Percentiles rank a stretch among this genome's conserved stretches.
Conservation (phyloP, 2,329 filamentous ascomycete genomes). For the Furcasterigmium furcatum region DNA sequence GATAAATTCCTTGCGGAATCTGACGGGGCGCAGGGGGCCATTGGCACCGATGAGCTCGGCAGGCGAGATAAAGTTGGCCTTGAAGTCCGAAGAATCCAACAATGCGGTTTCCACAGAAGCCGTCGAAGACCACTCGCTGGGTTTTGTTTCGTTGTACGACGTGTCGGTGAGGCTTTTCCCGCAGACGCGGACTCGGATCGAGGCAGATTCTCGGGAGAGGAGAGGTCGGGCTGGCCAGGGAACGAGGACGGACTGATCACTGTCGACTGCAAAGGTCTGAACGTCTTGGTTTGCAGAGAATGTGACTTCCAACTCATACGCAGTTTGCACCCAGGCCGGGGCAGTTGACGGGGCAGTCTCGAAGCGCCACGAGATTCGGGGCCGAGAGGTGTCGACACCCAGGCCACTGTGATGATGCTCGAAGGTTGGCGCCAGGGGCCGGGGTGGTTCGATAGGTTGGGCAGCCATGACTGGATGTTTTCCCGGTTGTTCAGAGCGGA, state of each 20-base stretch:
- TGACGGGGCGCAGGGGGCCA: too few relatives aligned
- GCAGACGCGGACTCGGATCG: conserved; percentile 21
- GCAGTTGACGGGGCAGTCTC: not conserved
- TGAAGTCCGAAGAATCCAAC: too few relatives aligned
- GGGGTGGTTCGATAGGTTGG: too few relatives aligned
- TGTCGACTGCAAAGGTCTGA: too few relatives aligned
- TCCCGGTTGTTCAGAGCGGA: too few relatives aligned
- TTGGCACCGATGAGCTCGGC: not conserved
- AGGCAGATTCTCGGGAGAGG: conserved; percentile 18
- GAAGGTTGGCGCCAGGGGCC: conserved; percentile 7
- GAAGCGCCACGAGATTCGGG: conserved; percentile 14
- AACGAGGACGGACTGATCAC: conserved; percentile 4
- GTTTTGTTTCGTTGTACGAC: not conserved
- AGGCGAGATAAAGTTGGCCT: conserved; percentile 2
- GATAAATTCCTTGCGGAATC: conserved; percentile 4
- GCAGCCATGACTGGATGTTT: too few relatives aligned
- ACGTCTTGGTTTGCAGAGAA: too few relatives aligned
- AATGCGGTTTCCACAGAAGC: too few relatives aligned
- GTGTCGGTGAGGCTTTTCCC: conserved; percentile 13
- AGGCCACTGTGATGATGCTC: conserved; percentile 12
- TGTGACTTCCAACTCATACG: conserved; percentile 12
- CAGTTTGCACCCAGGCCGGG: conserved; percentile 10
- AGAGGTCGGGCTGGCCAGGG: conserved; percentile 15
- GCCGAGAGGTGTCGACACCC: conserved; percentile 7
- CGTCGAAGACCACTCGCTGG: conserved; percentile 10